phyloP scores from a whole-genome alignment of 208 protist genomes.

The Trypanosoma boissoni region DNA sequence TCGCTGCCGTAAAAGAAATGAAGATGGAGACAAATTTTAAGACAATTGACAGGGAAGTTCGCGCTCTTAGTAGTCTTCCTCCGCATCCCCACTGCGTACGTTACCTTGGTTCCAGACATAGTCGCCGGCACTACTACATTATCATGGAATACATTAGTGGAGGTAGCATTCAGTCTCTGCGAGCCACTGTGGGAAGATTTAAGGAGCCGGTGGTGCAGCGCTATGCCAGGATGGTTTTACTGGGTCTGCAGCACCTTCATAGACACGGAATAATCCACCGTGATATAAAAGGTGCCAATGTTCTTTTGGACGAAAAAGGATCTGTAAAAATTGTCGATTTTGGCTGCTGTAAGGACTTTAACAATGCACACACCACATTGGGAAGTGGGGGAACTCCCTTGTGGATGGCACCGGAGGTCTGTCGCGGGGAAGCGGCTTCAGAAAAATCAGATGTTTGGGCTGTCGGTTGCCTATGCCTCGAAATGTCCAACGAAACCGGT shows the following conservation, averaged over 20 bases:
- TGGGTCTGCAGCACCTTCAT: conserved; percentile 75
- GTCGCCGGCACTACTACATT: conserved; percentile 68
- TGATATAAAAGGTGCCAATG: conserved; percentile 91
- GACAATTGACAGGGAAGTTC: conserved; percentile 67
- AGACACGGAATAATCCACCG: conserved; percentile 78
- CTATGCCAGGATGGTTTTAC: conserved; percentile 71
- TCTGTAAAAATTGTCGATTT: conserved; percentile 93
- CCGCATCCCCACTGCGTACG: conserved; percentile 74
- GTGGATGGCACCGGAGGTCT: conserved; percentile 88
- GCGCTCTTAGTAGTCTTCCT: conserved; percentile 61
- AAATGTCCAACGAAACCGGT: conserved; percentile 75
- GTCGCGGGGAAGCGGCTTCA: conserved; percentile 54
- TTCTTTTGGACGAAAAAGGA: conserved; percentile 82
- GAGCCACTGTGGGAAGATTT: conserved; percentile 54
- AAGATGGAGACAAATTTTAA: conserved; percentile 55
- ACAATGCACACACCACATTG: conserved; percentile 37
- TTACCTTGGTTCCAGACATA: conserved; percentile 70
- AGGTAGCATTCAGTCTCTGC: conserved; percentile 72
- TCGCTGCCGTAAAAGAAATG: conserved; percentile 76
- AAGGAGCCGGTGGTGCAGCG: conserved; percentile 67
- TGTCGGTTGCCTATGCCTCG: conserved; percentile 77
- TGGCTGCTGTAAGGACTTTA: conserved; percentile 83
- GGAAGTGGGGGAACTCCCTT: conserved; percentile 59
- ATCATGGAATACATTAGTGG: conserved; percentile 87
- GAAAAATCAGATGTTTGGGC: conserved; percentile 81